Evolutionary conservation across 352 stramenopile species (phyloP), one percentile per base, ranked within the genome.

Genomic region (Lagenidium sp.): DNA sequence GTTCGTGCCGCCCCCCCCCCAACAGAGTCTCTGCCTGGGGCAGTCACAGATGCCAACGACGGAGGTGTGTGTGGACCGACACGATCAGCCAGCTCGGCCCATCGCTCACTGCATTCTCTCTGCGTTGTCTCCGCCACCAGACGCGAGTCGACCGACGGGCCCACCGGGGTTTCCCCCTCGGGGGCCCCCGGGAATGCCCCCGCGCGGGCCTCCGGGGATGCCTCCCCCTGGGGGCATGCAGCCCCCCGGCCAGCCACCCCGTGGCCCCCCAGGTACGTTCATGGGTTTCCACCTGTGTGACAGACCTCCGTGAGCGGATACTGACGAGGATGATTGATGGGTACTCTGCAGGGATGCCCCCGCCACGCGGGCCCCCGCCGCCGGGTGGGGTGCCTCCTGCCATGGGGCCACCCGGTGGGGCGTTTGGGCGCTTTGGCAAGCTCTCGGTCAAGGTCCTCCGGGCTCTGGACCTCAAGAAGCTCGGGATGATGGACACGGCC

Each of bases 401-500:
- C n/a, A 54, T 51, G 40, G 60, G 48, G 35, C 53, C 75, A 38
- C 55, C 67, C 6, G 57, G 66, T 11, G 58, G 69, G 4, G 75
- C 74, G 10, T 81, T 91, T 36, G 67, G 77, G 38, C 87, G 91
- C 18, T 97, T 97, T 52, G 90, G 89, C 12, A 95, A 96, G 44
- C 68, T 98, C 1, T 71, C 81, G 5, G 55, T 97, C 28, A 97
- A 94, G 53, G 75, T 96, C 29, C 53, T 97, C 31, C 85, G 86
- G 29, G 91, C 86, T 0, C 50, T 96, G 15, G 91, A 97, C 37
- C 63, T 98, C 15, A 96, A 96, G 57, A 93, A 90, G 26, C 57
- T 95, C 8, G 88, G 86, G 13, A 93, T 96, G 65, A 90, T 96
- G 64, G 89, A 95, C 41, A 96, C 88, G 41, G 86, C 84, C 13